Evolutionary conservation across 441 rosid genomes (phyloP).

Genomic region (Raphanus hybrid): DNA sequence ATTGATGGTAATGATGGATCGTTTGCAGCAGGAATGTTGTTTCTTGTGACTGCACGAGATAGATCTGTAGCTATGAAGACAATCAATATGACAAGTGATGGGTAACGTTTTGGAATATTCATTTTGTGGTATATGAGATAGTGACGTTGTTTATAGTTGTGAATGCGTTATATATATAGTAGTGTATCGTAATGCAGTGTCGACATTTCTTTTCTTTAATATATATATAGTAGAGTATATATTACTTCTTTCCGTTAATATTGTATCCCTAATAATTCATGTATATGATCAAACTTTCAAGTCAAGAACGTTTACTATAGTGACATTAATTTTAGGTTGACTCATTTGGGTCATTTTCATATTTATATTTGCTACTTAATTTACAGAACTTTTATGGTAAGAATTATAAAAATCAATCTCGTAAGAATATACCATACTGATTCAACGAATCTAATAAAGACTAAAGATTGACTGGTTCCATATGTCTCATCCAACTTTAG

Average conservation of each 20-base stretch:
- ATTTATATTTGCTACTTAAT: not conserved
- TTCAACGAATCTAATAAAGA: not conserved
- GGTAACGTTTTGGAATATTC: slow-evolving; percentile 9
- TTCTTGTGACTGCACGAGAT: not conserved
- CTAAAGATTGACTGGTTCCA: too few relatives aligned
- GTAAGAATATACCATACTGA: not conserved
- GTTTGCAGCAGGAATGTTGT: not conserved
- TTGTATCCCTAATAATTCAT: not conserved
- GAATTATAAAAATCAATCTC: not conserved
- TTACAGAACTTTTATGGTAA: not conserved
- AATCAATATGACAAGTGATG: not conserved
- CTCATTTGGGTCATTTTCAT: not conserved
- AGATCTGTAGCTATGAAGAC: slow-evolving; percentile 4
- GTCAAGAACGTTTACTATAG: not conserved
- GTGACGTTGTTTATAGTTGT: not conserved
- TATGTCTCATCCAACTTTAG: not conserved
- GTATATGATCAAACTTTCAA: not conserved
- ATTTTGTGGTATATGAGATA: not conserved
- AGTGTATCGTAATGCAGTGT: not conserved
- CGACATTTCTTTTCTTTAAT: not conserved
- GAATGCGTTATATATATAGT: not conserved
- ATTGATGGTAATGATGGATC: slow-evolving; percentile 11
- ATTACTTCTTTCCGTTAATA: not conserved
- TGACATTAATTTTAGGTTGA: not conserved
- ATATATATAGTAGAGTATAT: too few relatives aligned